Evolutionary conservation across 257 asterid species (phyloP), one percentile per base, ranked within the genome.

Genomic region (Plantago ovata): DNA sequence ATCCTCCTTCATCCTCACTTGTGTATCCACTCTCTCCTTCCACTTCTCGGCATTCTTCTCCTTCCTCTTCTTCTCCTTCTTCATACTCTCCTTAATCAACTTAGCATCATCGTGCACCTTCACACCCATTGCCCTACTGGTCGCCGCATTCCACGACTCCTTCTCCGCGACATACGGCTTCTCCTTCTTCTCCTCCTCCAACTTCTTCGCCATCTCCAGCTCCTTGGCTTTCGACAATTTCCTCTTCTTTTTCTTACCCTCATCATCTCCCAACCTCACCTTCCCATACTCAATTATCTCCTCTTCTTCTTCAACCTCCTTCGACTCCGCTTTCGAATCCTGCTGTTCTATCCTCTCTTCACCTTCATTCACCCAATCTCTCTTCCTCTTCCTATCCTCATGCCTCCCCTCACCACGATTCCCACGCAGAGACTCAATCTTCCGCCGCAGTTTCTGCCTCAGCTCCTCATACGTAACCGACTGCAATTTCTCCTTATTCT

Each of bases 141-240:
- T 63, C 0, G 98, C 98, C 7, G 86, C 76, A 72, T 72, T 87
- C 98, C 98, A 87, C 38, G 86, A 78, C 56, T 84, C 92, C 9
- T 68, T 72, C 61, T 82, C 86, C 0, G 96, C 96, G n/a, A 78
- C 63, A 5, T 13, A 60, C 5, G 86, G 81, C 53, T 85, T 78
- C 75, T 69, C 84, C 70, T 42, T 80, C 82, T 78, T 85, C 74
- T 58, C 81, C 84, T 85, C 94, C 69, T 77, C 72, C 68, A 72
- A 66, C 73, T 67, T 83, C 81, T 80, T 75, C 28, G 70, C 82
- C 40, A 70, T 73, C 46, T 87, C 92, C 73, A 85, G 66, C 60
- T 85, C 95, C 76, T 83, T 70, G 1, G 56, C 71, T 68, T 85
- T 87, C 0, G 93, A 67, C 57, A 85, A 10, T 46, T 81, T 81